Conservation (phyloP, 148 eudicot genomes). For the Chenopodium album region DNA sequence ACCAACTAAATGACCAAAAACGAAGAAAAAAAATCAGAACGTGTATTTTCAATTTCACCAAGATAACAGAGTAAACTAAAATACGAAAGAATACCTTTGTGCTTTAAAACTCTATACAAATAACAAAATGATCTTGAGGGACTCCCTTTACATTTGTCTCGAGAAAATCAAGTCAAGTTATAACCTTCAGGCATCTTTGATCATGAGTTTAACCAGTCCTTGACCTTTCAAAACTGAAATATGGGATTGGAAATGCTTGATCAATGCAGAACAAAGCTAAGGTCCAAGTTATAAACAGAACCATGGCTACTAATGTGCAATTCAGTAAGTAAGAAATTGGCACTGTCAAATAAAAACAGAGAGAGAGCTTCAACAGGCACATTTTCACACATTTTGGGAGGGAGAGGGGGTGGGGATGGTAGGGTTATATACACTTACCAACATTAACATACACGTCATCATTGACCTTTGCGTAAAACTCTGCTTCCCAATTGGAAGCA, state of each 20-base stretch:
- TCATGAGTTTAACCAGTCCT: not conserved
- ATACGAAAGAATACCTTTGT: not conserved
- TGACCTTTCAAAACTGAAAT: not conserved
- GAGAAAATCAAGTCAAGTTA: not conserved
- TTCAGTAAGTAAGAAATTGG: not conserved
- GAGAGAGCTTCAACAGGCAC: conserved; percentile 10
- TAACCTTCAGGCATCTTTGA: not conserved
- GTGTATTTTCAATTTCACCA: not conserved
- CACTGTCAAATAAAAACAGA: not conserved
- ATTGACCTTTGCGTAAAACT: conserved; percentile 79
- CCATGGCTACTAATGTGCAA: not conserved
- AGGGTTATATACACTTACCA: conserved; percentile 39
- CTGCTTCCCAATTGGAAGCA: conserved; percentile 79
- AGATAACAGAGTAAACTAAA: not conserved
- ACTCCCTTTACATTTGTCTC: not conserved
- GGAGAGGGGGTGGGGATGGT: not conserved
- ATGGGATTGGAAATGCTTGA: not conserved
- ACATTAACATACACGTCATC: conserved; percentile 74
- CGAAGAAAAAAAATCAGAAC: not conserved
- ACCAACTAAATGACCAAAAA: not conserved
- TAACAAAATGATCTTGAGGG: not conserved
- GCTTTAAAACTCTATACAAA: not conserved
- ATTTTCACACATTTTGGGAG: not conserved
- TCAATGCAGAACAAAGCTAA: not conserved
- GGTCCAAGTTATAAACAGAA: not conserved